Evolutionary conservation across 140 eudicot species (phyloP).

Genomic region (Anethum foeniculum): DNA sequence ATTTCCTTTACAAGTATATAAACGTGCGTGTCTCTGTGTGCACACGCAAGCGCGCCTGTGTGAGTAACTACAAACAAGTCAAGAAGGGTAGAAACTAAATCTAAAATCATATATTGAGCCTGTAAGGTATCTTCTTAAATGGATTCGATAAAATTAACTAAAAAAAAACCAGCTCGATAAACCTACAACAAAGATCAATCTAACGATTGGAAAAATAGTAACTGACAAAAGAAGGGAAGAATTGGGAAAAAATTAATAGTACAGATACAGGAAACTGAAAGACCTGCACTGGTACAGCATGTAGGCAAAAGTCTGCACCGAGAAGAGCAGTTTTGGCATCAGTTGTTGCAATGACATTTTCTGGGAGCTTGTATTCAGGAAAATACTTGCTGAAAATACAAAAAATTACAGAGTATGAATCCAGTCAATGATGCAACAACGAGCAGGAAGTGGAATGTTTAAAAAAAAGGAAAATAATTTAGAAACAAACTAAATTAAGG

Average conservation of each 20-base stretch:
- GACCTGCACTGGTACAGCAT: slow-evolving; percentile 99
- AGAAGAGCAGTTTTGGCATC: slow-evolving; percentile 78
- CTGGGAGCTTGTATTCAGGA: slow-evolving; percentile 81
- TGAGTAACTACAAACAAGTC: background rate
- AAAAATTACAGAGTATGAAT: slow-evolving; percentile 2
- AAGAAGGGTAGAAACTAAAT: background rate
- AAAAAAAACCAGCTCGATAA: background rate
- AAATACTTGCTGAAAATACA: slow-evolving; percentile 63
- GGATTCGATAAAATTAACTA: background rate
- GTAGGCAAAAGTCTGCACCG: slow-evolving; percentile 91
- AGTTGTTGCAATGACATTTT: slow-evolving; percentile 76
- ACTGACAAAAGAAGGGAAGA: background rate
- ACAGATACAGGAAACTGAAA: slow-evolving; percentile 4
- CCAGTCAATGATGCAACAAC: background rate
- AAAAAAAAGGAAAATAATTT: background rate
- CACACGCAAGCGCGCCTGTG: background rate
- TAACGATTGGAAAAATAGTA: background rate
- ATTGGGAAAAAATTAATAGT: background rate
- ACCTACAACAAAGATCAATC: background rate
- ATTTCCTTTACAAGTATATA: background rate
- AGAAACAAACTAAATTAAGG: background rate
- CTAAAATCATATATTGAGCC: background rate
- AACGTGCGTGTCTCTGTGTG: background rate
- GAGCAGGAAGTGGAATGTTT: background rate
- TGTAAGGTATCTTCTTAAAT: background rate